Base-by-base conservation (phyloP, 176 grass and related monocot species). In the Avena eriantha region DNA sequence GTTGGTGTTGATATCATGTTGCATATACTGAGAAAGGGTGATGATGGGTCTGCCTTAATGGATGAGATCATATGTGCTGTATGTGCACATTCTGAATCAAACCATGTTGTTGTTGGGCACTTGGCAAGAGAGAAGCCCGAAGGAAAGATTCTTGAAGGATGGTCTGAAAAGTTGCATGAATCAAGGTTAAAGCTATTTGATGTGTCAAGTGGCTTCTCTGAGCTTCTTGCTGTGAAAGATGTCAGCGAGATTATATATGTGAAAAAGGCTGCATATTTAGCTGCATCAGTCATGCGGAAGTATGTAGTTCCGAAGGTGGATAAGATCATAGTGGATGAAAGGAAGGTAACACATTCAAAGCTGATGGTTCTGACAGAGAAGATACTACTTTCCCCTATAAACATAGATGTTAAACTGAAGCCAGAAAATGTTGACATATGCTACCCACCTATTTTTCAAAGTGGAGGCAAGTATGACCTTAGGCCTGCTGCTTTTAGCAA, bases 361-460 rank as follows among this genome's bases (percentile, higher is more conserved):
- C 16, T 97, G 80, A 97, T 92, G 90, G 92, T 91, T 87, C 48
- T 75, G 34, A 90, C 86, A 23, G 86, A 97, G 49, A 94, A 92
- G 57, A 60, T 85, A 65, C 90, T 92, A 71, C 88, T 92, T 86
- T 82, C 84, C 13, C 92, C 95, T 16, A 18, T 69, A 48, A 97
- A 87, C 68, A 48, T 97, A 36, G 87, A 92, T 46, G 88, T 94
- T 7, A 97, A 94, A 63, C 60, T 97, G 16, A 97, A 97, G 76
- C 85, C 88, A 53, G 92, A 87, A 81, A 94, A 97, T 87, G 90
- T 97, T 65, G 90, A 92, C 36, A 94, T 97, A 69, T 97, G 95
- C 66, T 94, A 94, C 73, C 95, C 95, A 47, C 95, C 95, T 61
- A 87, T 97, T 48, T 97, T 94, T 77, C 95, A 94, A 79, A 92